phyloP scores from a whole-genome alignment of 495 filamentous ascomycete species.

The Acidiella bohemica region DNA sequence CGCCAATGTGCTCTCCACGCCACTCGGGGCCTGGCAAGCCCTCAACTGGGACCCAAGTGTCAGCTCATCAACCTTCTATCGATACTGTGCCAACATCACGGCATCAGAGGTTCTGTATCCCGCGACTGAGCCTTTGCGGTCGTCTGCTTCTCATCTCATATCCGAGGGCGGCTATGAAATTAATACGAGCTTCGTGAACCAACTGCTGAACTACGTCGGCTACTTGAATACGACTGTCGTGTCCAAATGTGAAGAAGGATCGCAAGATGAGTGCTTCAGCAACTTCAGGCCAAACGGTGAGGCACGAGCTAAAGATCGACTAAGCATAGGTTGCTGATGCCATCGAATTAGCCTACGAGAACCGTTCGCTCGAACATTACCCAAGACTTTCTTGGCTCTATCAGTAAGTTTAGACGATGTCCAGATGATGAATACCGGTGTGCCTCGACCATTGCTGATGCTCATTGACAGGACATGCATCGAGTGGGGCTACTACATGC shows the following conservation, averaged over 20 bases:
- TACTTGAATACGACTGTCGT: constrained; percentile 39
- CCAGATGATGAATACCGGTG: no score
- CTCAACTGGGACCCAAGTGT: constrained; percentile 57
- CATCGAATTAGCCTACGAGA: constrained; percentile 38
- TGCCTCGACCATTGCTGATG: no score
- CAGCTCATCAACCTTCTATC: constrained; percentile 38
- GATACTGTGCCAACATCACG: constrained; percentile 49
- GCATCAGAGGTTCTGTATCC: constrained; percentile 35
- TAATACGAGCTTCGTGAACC: constrained; percentile 35
- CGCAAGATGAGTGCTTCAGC: constrained; percentile 44
- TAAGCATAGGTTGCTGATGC: no score
- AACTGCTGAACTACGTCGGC: constrained; percentile 53
- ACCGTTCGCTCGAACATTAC: constrained; percentile 37
- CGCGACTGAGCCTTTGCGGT: constrained; percentile 25
- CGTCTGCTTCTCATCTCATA: constrained; percentile 38
- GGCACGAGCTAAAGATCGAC: no score
- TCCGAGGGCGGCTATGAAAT: constrained; percentile 38
- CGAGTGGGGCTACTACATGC: constrained; percentile 59
- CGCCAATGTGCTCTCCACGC: constrained; percentile 38
- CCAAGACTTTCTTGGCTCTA: constrained; percentile 53
- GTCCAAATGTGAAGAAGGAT: constrained; percentile 24
- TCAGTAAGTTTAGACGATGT: no score
- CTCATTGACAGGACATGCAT: no score
- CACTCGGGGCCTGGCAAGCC: constrained; percentile 44
- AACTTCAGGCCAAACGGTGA: constrained; percentile 34